A percentile compares a stretch with the other conserved stretches of the same genome.
Conservation (phyloP, 2,329 filamentous ascomycete species). For the Niveomyces coronatus region DNA sequence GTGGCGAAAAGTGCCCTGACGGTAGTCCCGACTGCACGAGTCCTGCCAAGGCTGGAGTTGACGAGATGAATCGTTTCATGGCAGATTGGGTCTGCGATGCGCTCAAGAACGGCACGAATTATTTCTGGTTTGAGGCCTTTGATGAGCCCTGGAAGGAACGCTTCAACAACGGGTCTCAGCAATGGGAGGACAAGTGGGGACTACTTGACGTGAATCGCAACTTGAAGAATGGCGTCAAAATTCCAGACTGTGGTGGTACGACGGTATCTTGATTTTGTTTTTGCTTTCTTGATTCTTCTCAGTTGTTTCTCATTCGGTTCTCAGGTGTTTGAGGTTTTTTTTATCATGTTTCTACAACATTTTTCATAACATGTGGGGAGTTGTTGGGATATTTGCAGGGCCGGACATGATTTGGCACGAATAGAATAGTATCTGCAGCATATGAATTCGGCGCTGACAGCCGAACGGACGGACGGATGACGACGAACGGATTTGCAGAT, state of each 20-base stretch:
- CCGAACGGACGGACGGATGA: no score
- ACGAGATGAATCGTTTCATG: constrained; percentile 80
- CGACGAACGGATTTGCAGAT: not conserved
- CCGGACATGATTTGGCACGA: constrained; percentile 1
- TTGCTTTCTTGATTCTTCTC: no score
- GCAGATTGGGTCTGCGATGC: constrained; percentile 73
- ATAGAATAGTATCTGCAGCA: constrained; percentile 7
- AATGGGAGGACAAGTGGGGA: constrained; percentile 96
- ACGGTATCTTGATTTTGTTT: no score
- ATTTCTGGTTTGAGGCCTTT: constrained; percentile 97
- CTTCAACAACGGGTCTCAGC: constrained; percentile 57
- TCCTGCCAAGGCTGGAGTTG: constrained; percentile 67
- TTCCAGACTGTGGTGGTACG: constrained; percentile 77
- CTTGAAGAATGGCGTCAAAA: constrained; percentile 72
- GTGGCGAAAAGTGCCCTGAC: constrained; percentile 66
- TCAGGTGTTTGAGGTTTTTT: not conserved
- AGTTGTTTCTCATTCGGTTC: no score
- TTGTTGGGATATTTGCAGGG: no score
- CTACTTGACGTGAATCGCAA: constrained; percentile 78
- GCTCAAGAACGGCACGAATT: constrained; percentile 73
- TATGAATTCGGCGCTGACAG: no score
- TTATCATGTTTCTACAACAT: not conserved
- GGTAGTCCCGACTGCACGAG: constrained; percentile 43
- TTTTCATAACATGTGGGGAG: not conserved
- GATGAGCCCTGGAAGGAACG: constrained; percentile 89